These are phyloP conservation scores for Gossypium stocksii DNA, from an alignment of 345 rosid genomes.

Conservation along the genomic window DNA sequence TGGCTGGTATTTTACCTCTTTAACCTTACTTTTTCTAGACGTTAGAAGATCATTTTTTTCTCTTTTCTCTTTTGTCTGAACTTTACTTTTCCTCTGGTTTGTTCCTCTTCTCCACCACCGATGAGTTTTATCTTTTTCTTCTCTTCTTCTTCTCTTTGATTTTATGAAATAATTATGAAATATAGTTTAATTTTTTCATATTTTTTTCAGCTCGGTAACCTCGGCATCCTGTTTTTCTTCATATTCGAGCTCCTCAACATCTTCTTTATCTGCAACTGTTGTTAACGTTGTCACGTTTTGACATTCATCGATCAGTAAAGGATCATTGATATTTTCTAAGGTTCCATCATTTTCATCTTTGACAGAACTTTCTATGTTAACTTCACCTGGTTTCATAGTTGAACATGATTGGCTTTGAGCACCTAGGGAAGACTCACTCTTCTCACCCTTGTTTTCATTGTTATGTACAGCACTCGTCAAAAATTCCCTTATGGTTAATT, in stretches of 20 bases:
- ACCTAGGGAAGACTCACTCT: not conserved
- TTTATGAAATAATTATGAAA: too few relatives aligned
- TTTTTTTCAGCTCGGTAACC: not conserved
- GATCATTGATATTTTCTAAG: not conserved
- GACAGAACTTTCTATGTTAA: not conserved
- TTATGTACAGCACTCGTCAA: not conserved
- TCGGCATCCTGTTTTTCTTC: not conserved
- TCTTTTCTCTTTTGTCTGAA: too few relatives aligned
- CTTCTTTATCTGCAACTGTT: not conserved
- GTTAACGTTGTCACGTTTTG: not conserved
- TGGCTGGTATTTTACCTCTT: too few relatives aligned
- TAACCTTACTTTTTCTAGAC: too few relatives aligned
- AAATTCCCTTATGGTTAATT: not conserved
- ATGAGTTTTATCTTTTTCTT: too few relatives aligned
- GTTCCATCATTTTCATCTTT: not conserved
- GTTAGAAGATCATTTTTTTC: too few relatives aligned
- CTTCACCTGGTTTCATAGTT: not conserved
- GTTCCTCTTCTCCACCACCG: too few relatives aligned
- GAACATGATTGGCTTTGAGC: not conserved
- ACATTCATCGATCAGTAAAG: not conserved
- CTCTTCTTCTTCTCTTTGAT: too few relatives aligned
- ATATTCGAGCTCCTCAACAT: not conserved
- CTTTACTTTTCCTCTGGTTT: too few relatives aligned
- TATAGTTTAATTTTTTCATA: too few relatives aligned
- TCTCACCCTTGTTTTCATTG: not conserved